Conservation (phyloP, 2,329 filamentous ascomycete genomes). For the Reticulascus tulasneorum region DNA sequence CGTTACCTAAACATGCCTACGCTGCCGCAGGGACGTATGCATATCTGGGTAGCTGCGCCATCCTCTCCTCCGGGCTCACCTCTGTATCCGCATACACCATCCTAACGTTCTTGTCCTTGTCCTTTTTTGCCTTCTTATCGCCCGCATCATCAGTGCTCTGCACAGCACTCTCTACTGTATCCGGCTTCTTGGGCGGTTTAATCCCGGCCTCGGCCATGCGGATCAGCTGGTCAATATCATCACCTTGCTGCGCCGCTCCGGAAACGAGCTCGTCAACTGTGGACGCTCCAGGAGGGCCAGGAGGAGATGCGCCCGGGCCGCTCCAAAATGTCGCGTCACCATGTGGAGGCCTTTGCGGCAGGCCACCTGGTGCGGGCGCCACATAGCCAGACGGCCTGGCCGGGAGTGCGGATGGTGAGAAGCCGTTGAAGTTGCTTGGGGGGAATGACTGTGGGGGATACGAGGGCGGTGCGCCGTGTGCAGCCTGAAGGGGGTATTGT, state of each 20-base stretch:
- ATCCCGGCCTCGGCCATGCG: slow-evolving; percentile 61
- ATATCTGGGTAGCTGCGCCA: slow-evolving; percentile 75
- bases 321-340: slow-evolving; percentile 27
- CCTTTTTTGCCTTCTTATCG: slow-evolving; percentile 66
- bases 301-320: slow-evolving; percentile 18
- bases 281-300: slow-evolving; percentile 29
- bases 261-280: slow-evolving; percentile 30
- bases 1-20: too few species aligned
- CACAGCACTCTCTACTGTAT: too few species aligned
- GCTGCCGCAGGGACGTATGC: slow-evolving; percentile 62
- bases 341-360: slow-evolving; percentile 42
- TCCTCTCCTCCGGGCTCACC: slow-evolving; percentile 82
- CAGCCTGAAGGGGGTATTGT: slow-evolving; percentile 25
- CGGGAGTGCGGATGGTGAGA: slow-evolving; percentile 40
- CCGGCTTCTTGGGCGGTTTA: slow-evolving; percentile 40
- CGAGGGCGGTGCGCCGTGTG: slow-evolving; percentile 13
- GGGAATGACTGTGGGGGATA: slow-evolving; percentile 12
- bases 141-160: slow-evolving; percentile 34
- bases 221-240: slow-evolving; percentile 63
- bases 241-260: slow-evolving; percentile 40
- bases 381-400: slow-evolving; percentile 39
- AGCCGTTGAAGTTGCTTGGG: slow-evolving; percentile 16
- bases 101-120: slow-evolving; percentile 62
- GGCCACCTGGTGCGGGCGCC: slow-evolving; percentile 31
- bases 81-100: slow-evolving; percentile 81